A percentile compares a stretch with the other conserved stretches of the same genome.
Conservation (phyloP, 257 asterid genomes). For the Eucommia ulmoides region DNA sequence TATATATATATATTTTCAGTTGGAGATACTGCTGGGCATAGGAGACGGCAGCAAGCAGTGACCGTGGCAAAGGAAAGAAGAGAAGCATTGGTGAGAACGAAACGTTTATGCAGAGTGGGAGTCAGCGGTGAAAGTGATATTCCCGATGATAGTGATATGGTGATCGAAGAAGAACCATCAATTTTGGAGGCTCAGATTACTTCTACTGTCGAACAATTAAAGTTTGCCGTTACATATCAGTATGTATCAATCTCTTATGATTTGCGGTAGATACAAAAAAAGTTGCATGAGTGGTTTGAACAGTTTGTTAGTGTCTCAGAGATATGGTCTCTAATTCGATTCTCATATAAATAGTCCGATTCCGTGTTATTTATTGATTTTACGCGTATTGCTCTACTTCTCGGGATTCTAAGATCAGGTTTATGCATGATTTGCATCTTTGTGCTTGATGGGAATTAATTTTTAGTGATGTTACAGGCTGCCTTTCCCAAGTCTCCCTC, state of each 20-base stretch:
- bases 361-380: too few relatives aligned
- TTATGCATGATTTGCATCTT: background rate
- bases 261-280: background rate
- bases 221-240: slow-evolving; percentile 54
- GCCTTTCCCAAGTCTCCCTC: background rate
- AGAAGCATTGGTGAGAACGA: slow-evolving; percentile 77
- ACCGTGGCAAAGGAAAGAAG: slow-evolving; percentile 79
- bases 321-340: too few relatives aligned
- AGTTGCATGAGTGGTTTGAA: background rate
- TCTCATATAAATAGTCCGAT: too few relatives aligned
- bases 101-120: slow-evolving; percentile 76
- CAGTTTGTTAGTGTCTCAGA: background rate
- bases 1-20: slow-evolving; percentile 30
- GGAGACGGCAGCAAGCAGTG: slow-evolving; percentile 75
- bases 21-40: slow-evolving; percentile 68
- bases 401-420: background rate
- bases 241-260: slow-evolving; percentile 26
- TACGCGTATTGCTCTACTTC: too few relatives aligned
- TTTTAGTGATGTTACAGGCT: background rate
- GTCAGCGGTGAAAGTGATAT: slow-evolving; percentile 34
- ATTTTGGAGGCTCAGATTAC: slow-evolving; percentile 64
- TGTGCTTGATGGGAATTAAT: background rate
- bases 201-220: slow-evolving; percentile 58
- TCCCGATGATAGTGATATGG: slow-evolving; percentile 43
- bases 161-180: slow-evolving; percentile 56